Evolutionary conservation across 1,139 yeast species (phyloP), one percentile per base, ranked within the genome.

Genomic region (Meyerozyma elateridarum): DNA sequence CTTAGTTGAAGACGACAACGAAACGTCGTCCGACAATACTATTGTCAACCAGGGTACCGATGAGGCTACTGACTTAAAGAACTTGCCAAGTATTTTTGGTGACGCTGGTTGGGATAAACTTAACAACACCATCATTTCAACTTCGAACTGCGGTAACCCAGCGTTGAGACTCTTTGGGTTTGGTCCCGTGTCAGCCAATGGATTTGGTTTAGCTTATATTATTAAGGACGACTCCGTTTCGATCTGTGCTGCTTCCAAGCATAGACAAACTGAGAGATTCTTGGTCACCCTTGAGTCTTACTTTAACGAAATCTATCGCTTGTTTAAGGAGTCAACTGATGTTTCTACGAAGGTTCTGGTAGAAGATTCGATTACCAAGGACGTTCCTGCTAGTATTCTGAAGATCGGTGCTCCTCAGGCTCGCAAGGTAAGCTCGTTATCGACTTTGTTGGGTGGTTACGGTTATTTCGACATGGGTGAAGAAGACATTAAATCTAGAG

Each of bases 191-290:
- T 74, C 87, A 20, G 79, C 93, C 15, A 87, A 83, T 48, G 96
- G 96, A 11, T 88, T 84, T 60, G 96, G 96, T 17, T 72, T 88
- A 31, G 96, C 95, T 3, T 88, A 88, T 56, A 87, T 88, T 46
- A 82, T 88, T 49, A 85, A 88, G 54, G 87, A 77, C 37, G 87
- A 85, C 49, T 79, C 91, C 4, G 76, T 88, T 34, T 81, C 94
- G 2, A 76, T 88, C 25, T 87, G 95, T 54, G 93, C 85, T 1
- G 77, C 93, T 17, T 85, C 95, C 6, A 88, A 85, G 59, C 95
- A 88, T 56, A 74, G 96, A 42, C 96, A 88, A 61, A 88, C 96
- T 1, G 66, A 73, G 42, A 73, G 96, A 56, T 84, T 85, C 51
- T 71, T 85, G 42, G 84, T 80, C 34, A 83, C 91, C 1, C 66